phyloP scores from a whole-genome alignment of 2,329 filamentous ascomycete species.

The Hymenoscyphus repandus region DNA sequence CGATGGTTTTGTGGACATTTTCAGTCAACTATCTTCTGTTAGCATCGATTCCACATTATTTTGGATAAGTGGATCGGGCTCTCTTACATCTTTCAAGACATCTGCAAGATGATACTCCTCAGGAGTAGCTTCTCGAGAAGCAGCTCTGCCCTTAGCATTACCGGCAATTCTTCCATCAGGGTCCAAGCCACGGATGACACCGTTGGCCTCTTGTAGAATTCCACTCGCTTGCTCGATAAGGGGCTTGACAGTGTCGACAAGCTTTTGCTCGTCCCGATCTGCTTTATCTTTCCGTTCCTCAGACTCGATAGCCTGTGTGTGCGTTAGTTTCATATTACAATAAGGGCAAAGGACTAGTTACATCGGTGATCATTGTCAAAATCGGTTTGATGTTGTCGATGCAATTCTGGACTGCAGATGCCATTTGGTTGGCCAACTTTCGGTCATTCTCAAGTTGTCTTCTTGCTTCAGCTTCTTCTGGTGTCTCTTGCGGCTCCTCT shows the following conservation, averaged over 20 bases:
- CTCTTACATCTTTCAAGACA: slow-evolving; percentile 64
- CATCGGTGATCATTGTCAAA: slow-evolving; percentile 78
- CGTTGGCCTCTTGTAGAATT: slow-evolving; percentile 82
- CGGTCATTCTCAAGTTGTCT: slow-evolving; percentile 60
- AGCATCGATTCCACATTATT: not conserved
- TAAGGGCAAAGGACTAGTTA: slow-evolving; percentile 36
- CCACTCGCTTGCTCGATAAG: slow-evolving; percentile 80
- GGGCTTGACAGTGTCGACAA: slow-evolving; percentile 81
- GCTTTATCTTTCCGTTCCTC: slow-evolving; percentile 79
- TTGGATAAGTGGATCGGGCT: not conserved
- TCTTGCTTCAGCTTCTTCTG: slow-evolving; percentile 50
- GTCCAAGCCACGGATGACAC: slow-evolving; percentile 79
- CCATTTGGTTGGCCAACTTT: slow-evolving; percentile 74
- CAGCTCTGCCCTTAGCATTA: slow-evolving; percentile 77
- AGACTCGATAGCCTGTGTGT: slow-evolving; percentile 62
- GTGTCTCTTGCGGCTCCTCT: slow-evolving; percentile 40
- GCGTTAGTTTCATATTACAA: slow-evolving; percentile 10
- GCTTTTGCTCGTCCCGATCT: slow-evolving; percentile 82
- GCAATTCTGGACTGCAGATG: slow-evolving; percentile 66
- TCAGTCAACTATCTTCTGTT: slow-evolving; percentile 55
- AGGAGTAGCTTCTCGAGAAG: slow-evolving; percentile 68
- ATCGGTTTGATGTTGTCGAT: slow-evolving; percentile 80
- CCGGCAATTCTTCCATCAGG: slow-evolving; percentile 81
- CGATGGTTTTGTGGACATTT: slow-evolving; percentile 75
- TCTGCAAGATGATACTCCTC: slow-evolving; percentile 85